Evolutionary conservation across 2,329 filamentous ascomycete species (phyloP).

Genomic region (Aspergillus pseudotamarii): DNA sequence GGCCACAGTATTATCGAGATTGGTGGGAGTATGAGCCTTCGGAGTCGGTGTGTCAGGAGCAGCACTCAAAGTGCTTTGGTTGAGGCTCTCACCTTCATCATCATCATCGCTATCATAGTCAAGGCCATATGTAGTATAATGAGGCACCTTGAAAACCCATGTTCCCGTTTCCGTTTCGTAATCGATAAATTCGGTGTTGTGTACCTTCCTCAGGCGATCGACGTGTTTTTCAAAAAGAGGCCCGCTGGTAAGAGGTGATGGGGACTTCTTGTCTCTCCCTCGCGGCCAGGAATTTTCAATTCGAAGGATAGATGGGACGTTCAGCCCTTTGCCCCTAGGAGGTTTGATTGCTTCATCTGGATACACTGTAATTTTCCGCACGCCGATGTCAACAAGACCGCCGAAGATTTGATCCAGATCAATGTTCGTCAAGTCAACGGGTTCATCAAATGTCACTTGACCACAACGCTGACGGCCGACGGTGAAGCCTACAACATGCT

Average conservation of each 20-base stretch:
- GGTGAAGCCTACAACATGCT: slow-evolving; percentile 72
- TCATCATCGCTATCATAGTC: slow-evolving; percentile 77
- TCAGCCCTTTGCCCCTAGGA: slow-evolving; percentile 81
- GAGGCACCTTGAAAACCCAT: slow-evolving; percentile 92
- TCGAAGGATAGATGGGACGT: slow-evolving; percentile 85
- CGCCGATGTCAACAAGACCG: slow-evolving; percentile 73
- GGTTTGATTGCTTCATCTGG: slow-evolving; percentile 76
- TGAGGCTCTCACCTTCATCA: slow-evolving; percentile 57
- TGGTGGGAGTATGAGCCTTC: slow-evolving; percentile 37
- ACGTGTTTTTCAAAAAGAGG: slow-evolving; percentile 78
- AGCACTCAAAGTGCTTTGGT: slow-evolving; percentile 54
- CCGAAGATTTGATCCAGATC: slow-evolving; percentile 79
- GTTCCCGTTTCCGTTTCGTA: slow-evolving; percentile 80
- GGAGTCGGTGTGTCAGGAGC: slow-evolving; percentile 53
- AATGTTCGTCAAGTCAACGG: slow-evolving; percentile 79
- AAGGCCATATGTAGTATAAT: slow-evolving; percentile 94
- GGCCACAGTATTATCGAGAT: slow-evolving; percentile 34
- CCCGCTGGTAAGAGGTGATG: slow-evolving; percentile 61
- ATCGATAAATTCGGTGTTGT: slow-evolving; percentile 76
- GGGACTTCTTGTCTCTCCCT: slow-evolving; percentile 60
- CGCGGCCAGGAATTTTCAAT: slow-evolving; percentile 94
- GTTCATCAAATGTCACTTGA: slow-evolving; percentile 75
- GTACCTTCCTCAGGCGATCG: slow-evolving; percentile 73
- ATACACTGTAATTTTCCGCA: slow-evolving; percentile 87
- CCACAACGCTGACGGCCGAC: slow-evolving; percentile 84